Base-by-base conservation (phyloP, 192 early-diverging fungal species). In the Gaertneriomyces semiglobifer region DNA sequence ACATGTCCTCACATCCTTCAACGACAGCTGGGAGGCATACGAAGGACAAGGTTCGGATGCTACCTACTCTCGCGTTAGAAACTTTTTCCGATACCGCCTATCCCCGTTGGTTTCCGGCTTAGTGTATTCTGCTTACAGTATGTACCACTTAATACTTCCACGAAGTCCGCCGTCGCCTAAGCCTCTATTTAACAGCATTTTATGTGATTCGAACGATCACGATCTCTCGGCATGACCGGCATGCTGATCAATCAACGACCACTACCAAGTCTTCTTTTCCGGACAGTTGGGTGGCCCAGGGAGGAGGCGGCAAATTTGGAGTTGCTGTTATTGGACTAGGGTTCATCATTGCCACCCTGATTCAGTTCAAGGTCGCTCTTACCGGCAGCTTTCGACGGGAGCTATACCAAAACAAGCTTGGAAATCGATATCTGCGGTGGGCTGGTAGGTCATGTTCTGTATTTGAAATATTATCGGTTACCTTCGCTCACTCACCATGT, bases 21-120 rank as follows among this genome's bases (percentile, higher is more conserved):
- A 10, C 5, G 33, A 58, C 56, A 58, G 56, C 45, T 79, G 73
- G 66, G 78, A 80, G 63, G 78, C 73, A 11, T 48, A 12, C 20
- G 62, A 62, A 39, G 78, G 78, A 10, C 78, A 80, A 69, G 76
- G 78, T 16, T 68, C 75, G 2, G 78, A 80, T 62, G 66, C 69
- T n/a, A 63, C 50, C 8, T 66, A 63, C 39, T 63, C 72, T 12
- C 12, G 56, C 44, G 63, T 55, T 18, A 69, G 75, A 42, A 80
- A 77, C 52, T 75, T 80, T 44, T 80, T 80, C 69, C 69, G 71
- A 11, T 79, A 66, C 58, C 72, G 78, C 11, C 38, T 80, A 0
- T 74, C 71, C 11, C 75, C 78, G 18, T 65, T 74, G 42, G 78
- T 80, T 12, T 72, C 69, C 16, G 78, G 75, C 6, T 44, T 51